phyloP scores from a whole-genome alignment of 495 filamentous ascomycete species.

The Penicillium nucicola region DNA sequence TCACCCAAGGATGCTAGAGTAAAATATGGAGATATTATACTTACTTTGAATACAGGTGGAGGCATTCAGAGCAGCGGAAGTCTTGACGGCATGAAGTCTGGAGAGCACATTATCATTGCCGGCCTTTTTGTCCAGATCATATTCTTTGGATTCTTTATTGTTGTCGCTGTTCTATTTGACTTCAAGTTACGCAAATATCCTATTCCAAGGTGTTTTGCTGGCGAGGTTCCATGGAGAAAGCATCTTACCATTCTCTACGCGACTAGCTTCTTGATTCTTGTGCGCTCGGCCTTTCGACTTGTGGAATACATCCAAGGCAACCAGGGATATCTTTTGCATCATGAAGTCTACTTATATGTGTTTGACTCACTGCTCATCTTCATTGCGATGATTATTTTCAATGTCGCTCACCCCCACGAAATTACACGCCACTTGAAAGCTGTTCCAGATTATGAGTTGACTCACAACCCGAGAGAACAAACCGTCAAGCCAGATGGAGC shows the following conservation, averaged over 20 bases:
- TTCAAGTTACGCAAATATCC: constrained; percentile 24
- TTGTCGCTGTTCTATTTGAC: constrained; percentile 29
- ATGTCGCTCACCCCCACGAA: constrained; percentile 22
- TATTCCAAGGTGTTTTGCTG: constrained; percentile 31
- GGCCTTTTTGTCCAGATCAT: constrained; percentile 36
- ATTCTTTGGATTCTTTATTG: constrained; percentile 38
- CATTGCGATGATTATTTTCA: constrained; percentile 46
- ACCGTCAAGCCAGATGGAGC: neutral
- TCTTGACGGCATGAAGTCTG: constrained; percentile 18
- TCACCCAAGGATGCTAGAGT: no score
- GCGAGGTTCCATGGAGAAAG: constrained; percentile 28
- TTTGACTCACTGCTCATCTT: constrained; percentile 58
- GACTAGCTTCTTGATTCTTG: constrained; percentile 48
- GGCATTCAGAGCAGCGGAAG: constrained; percentile 12
- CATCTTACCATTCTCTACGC: neutral
- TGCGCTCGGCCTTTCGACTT: constrained; percentile 56
- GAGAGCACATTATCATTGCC: constrained; percentile 37
- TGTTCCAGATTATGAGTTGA: neutral
- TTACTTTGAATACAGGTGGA: neutral
- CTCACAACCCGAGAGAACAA: neutral
- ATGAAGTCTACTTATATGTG: constrained; percentile 57
- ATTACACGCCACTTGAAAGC: constrained; percentile 3
- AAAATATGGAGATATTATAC: no score
- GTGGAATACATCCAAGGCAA: constrained; percentile 57
- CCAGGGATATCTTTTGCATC: constrained; percentile 41